phyloP scores from a whole-genome alignment of 805 yeast species.

The Henningerozyma blattae region DNA sequence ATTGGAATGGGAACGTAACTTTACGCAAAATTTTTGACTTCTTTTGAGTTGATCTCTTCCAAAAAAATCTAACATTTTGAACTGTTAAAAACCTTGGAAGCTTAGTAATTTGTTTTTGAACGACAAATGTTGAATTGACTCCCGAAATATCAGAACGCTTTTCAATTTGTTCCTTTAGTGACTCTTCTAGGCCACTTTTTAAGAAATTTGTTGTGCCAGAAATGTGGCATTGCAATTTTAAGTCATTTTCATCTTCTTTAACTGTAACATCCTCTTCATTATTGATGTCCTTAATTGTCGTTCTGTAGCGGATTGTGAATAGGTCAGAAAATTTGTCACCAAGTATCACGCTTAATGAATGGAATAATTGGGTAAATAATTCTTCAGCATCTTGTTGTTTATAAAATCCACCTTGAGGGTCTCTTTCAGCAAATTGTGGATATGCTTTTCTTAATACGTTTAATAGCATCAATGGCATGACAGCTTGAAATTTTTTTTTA shows the following conservation, averaged over 20 bases:
- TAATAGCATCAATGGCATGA: conserved; percentile 60
- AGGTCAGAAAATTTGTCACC: conserved; percentile 39
- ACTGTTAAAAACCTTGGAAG: conserved; percentile 82
- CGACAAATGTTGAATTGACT: conserved; percentile 57
- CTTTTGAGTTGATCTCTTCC: conserved; percentile 86
- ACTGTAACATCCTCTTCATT: conserved; percentile 37
- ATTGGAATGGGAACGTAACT: conserved; percentile 88
- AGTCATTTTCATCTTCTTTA: conserved; percentile 40
- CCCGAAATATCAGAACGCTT: conserved; percentile 64
- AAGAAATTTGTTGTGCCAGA: conserved; percentile 74
- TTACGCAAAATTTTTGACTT: conserved; percentile 90
- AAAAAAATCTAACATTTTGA: conserved; percentile 87
- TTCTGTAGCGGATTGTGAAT: conserved; percentile 56
- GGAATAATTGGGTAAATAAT: conserved; percentile 69
- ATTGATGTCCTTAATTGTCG: conserved; percentile 49
- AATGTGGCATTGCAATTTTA: conserved; percentile 83
- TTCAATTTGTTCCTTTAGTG: conserved; percentile 65
- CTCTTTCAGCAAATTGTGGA: conserved; percentile 86
- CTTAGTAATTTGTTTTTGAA: conserved; percentile 47
- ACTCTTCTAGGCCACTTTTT: conserved; percentile 68
- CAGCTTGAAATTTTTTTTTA: conserved; percentile 31
- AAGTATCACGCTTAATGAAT: conserved; percentile 33
- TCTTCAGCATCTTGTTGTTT: conserved; percentile 99
- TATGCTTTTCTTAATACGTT: conserved; percentile 50
- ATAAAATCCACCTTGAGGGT: conserved; percentile 48